Base-by-base conservation (phyloP, 2,329 filamentous ascomycete species). In the Fusarium secorum region DNA sequence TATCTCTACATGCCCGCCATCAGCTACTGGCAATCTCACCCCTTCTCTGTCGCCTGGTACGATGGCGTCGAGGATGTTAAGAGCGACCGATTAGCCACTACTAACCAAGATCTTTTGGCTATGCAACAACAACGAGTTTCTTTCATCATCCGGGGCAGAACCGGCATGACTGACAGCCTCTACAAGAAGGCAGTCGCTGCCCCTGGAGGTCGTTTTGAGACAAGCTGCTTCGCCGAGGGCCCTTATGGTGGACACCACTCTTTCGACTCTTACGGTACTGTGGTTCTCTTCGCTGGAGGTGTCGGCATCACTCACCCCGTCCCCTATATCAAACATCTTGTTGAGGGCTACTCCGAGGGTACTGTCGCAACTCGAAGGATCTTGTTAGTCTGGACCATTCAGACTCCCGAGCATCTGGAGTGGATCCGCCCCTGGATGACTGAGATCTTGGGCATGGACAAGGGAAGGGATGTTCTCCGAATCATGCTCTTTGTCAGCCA, bases 371-470 rank as follows among this genome's bases (percentile, higher is more conserved):
- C 91, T 3, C 88, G 91, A 68, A 92, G 90, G 78, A 85, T 95
- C 53, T 84, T 93, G 9, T 85, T 95, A 28, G 89, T 94, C 42
- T 95, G 93, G 93, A 90, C 90, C 52, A 92, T 95, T 62, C 92
- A 93, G 75, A 91, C 88, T 75, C 91, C 91, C 74, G 92, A 94
- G 82, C 92, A 94, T 78, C 85, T 95, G 33, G 92, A 95, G 79
- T 95, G 92, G 92, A 94, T 94, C 77, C 86, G 91, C 49, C 91
- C 91, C 11, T 94, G 91, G 91, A 94, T 95, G 92, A 94, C 91
- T 7, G 87, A 91, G 76, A 93, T 94, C 68, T 84, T 94, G 41
- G 87, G 88, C 64, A 92, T 94, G 89, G 90, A 93, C 62, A 88
- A 86, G 78, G 88, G 92, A 53, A 87, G 92, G 61, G 92, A 94